Evolutionary conservation across 352 stramenopile species (phyloP), one percentile per base, ranked within the genome.

Genomic region (Phytopythium helicoides): DNA sequence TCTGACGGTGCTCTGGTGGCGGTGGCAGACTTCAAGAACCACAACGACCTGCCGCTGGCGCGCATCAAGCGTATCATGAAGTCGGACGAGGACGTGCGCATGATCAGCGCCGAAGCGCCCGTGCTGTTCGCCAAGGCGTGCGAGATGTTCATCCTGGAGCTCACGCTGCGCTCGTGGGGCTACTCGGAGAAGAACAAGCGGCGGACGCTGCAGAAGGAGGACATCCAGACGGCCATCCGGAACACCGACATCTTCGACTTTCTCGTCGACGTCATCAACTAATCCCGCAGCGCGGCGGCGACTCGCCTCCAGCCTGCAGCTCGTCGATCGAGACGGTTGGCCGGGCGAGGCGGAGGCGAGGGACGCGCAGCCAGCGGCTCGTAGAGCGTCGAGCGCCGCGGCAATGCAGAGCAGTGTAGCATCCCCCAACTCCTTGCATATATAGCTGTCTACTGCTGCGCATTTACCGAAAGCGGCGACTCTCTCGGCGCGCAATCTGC

Each of bases 31-130:
- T 99, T 99, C 58, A 99, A 99, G 81, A 99, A 98, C 64, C 97
- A 99, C 85, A 99, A 99, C 69, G 97, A 99, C 71, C 79, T 99
- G 42, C 97, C 97, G 15, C 71, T 99, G 41, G 97, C 97, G 18
- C 83, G 97, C 36, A 99, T 99, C 81, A 99, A 99, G 77, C 82
- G 96, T 25, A 99, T 99, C 62, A 99, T 99, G 97, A 99, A 99
- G 80, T 98, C 88, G 36, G 97, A 99, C 64, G 96, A 99, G 65
- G 86, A 95, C 60, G 86, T 99, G 12, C 75, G 96, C 33, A 99
- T 99, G 97, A 99, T 99, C 68, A 98, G 88, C 56, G 93, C 93
- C 15, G 93, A 99, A 70, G 97, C 96, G 19, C 97, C 97, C 2
- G 97, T 99, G 26, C 73, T 99, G 31, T 99, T 99, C 79, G 97